phyloP scores from a whole-genome alignment of 495 filamentous ascomycete species.

The Lasiosphaeria ovina region DNA sequence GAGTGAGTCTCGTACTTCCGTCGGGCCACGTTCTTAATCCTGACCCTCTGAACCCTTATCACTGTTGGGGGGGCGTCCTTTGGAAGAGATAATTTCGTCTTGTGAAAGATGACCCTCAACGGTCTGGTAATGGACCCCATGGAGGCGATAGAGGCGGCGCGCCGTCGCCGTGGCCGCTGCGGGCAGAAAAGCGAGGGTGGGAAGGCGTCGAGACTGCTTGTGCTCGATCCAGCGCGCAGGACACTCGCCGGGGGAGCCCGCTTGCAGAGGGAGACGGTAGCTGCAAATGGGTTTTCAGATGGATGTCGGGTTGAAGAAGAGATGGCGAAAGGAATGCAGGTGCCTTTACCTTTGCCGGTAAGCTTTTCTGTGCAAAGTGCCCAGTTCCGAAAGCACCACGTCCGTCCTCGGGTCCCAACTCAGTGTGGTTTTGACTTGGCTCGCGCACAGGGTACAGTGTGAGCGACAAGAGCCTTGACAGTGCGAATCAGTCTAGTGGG shows the following conservation, averaged over 20 bases:
- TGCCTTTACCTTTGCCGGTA: no score
- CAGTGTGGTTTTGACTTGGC: background rate
- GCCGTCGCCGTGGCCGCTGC: slow-evolving; percentile 37
- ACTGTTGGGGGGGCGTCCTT: slow-evolving; percentile 15
- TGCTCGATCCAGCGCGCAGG: background rate
- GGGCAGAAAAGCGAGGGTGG: background rate
- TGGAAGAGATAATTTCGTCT: slow-evolving; percentile 14
- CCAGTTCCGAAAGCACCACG: background rate
- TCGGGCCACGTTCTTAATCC: background rate
- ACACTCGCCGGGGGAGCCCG: background rate
- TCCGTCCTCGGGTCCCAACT: background rate
- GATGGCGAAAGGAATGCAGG: no score
- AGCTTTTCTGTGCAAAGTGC: no score
- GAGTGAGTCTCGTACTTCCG: background rate
- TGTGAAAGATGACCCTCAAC: slow-evolving; percentile 20
- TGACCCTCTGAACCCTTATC: slow-evolving; percentile 32
- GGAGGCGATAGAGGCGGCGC: slow-evolving; percentile 27
- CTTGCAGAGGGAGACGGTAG: no score
- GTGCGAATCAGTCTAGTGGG: background rate
- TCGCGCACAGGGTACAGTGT: background rate
- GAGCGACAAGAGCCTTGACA: background rate
- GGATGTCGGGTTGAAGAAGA: no score
- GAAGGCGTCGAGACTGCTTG: background rate
- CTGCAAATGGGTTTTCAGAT: no score
- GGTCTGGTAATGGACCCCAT: slow-evolving; percentile 40